phyloP scores from a whole-genome alignment of 345 rosid genomes.

The Reutealis trisperma region DNA sequence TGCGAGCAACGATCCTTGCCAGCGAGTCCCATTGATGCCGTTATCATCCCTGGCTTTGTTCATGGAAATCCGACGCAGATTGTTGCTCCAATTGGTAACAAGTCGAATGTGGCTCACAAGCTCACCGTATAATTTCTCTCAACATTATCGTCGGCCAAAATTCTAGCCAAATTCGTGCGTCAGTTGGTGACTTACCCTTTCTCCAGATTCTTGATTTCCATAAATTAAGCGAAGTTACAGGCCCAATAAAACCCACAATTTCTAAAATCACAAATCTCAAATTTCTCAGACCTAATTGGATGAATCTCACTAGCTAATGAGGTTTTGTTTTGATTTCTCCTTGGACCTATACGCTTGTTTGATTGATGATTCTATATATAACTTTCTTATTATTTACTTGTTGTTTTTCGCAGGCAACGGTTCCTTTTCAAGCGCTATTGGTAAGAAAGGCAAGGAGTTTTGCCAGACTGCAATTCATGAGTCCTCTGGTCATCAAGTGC shows the following conservation, averaged over 20 bases:
- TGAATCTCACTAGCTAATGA: slow-evolving; percentile 35
- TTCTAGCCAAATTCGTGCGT: slow-evolving; percentile 57
- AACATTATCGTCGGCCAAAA: slow-evolving; percentile 54
- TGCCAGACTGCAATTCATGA: no score
- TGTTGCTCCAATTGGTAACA: slow-evolving; percentile 70
- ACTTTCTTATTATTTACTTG: slow-evolving; percentile 38
- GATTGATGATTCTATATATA: no score
- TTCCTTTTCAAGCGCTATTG: no score
- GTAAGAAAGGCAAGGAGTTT: no score
- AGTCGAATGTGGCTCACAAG: slow-evolving; percentile 57
- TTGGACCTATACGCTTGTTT: slow-evolving; percentile 24
- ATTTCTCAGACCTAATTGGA: slow-evolving; percentile 52
- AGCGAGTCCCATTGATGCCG: no score
- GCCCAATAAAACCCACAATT: slow-evolving; percentile 54
- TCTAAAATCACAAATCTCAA: slow-evolving; percentile 56
- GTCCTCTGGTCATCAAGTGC: no score
- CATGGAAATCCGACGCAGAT: slow-evolving; percentile 64
- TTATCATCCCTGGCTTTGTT: not conserved
- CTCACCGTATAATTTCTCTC: slow-evolving; percentile 59
- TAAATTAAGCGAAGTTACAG: slow-evolving; percentile 63
- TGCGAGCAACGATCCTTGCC: no score
- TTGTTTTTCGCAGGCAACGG: no score
- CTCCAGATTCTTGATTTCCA: slow-evolving; percentile 51
- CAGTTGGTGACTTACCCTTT: slow-evolving; percentile 63
- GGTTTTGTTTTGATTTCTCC: slow-evolving; percentile 56